These are phyloP conservation scores for Starmerella tilneyi DNA, from an alignment of 805 yeast genomes.

Conservation along the genomic window DNA sequence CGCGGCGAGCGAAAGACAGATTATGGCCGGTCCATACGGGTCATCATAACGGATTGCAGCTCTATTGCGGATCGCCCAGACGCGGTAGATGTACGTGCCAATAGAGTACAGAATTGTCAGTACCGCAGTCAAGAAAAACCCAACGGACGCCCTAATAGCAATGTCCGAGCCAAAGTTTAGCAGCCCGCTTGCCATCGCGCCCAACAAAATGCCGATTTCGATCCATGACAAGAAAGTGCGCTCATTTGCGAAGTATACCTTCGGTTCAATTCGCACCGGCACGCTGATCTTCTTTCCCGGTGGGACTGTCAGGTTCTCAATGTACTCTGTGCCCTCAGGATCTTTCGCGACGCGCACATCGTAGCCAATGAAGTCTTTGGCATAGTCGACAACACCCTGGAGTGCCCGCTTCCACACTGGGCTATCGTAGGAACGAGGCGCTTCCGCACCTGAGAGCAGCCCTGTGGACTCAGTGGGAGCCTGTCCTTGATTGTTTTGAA, in stretches of 20 bases:
- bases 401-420: constrained; percentile 4
- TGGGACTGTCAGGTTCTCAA: constrained; percentile 54
- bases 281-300: constrained; percentile 82
- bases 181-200: constrained; percentile 80
- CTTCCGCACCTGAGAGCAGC: constrained; percentile 15
- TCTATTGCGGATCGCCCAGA: constrained; percentile 68
- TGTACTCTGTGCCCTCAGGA: constrained; percentile 56
- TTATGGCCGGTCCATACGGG: constrained; percentile 70
- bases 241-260: constrained; percentile 97
- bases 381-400: neutral
- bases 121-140: constrained; percentile 74
- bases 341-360: constrained; percentile 39
- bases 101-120: constrained; percentile 64
- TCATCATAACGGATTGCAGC: constrained; percentile 80
- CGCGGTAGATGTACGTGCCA: constrained; percentile 69
- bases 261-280: constrained; percentile 95
- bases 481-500: constrained; percentile 10
- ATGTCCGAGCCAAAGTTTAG: constrained; percentile 71
- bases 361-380: constrained; percentile 18
- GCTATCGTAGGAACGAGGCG: constrained; percentile 7
- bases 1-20: constrained; percentile 63
- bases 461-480: constrained; percentile 22
- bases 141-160: constrained; percentile 71
- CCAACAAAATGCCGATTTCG: constrained; percentile 76
- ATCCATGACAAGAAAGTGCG: constrained; percentile 91